These are phyloP conservation scores for Fonsecaea multimorphosa DNA, from an alignment of 2,329 filamentous ascomycete species.

Conservation along the genomic window DNA sequence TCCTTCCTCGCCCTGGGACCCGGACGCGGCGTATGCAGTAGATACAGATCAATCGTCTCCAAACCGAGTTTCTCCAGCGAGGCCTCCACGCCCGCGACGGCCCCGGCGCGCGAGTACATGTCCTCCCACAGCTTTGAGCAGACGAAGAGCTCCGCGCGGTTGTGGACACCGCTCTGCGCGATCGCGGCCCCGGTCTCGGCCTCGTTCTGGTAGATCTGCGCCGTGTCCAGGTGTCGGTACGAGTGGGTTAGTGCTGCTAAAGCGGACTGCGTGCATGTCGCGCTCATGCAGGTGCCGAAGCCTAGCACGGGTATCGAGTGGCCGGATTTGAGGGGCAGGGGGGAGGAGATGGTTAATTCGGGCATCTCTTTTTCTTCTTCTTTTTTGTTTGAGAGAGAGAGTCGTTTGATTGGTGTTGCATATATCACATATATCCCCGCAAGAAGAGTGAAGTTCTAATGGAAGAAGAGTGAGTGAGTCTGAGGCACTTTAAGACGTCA, in stretches of 20 bases:
- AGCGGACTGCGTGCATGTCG: slow-evolving; percentile 63
- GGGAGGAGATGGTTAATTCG: slow-evolving; percentile 53
- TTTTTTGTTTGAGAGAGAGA: not conserved
- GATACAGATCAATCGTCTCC: slow-evolving; percentile 56
- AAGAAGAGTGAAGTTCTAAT: no score
- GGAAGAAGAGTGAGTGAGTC: no score
- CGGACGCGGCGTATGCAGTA: slow-evolving; percentile 69
- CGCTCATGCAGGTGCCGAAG: slow-evolving; percentile 69
- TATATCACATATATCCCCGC: no score
- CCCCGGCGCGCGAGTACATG: slow-evolving; percentile 62
- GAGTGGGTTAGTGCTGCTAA: slow-evolving; percentile 59
- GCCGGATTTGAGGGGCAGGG: slow-evolving; percentile 53
- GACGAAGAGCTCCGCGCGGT: slow-evolving; percentile 68
- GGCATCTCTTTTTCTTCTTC: slow-evolving; percentile 24
- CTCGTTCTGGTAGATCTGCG: slow-evolving; percentile 74
- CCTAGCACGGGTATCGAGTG: slow-evolving; percentile 68
- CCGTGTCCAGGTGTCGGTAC: slow-evolving; percentile 58
- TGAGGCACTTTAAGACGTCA: no score
- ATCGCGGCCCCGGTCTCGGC: slow-evolving; percentile 68
- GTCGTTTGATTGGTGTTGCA: no score
- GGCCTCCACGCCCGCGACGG: slow-evolving; percentile 66
- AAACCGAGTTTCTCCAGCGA: slow-evolving; percentile 52
- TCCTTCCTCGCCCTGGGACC: slow-evolving; percentile 62
- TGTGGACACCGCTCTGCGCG: slow-evolving; percentile 58
- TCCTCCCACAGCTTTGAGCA: slow-evolving; percentile 87